Percentiles rank a stretch among this genome's conserved stretches.
Conservation (phyloP, 306 rosid genomes). For the Lupinus albus region DNA sequence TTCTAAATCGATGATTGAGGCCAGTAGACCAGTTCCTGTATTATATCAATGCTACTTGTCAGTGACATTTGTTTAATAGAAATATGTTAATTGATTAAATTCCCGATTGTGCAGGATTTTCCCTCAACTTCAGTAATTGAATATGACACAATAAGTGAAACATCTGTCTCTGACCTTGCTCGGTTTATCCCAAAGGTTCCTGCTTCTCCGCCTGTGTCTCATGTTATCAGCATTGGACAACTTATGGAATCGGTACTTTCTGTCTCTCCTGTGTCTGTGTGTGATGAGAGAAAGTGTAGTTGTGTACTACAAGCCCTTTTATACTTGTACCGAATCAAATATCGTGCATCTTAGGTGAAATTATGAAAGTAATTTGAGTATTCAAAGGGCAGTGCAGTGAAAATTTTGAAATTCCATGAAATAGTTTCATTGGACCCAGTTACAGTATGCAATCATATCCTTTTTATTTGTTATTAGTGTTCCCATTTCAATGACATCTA, state of each 20-base stretch:
- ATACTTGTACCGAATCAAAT: background rate
- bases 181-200: constrained; percentile 72
- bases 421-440: background rate
- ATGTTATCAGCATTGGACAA: constrained; percentile 85
- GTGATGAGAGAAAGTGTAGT: background rate
- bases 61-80: background rate
- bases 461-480: background rate
- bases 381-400: background rate
- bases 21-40: constrained; percentile 3
- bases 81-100: background rate
- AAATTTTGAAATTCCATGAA: background rate
- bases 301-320: constrained; percentile 4
- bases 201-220: constrained; percentile 59
- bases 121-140: constrained; percentile 62
- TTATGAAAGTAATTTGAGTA: background rate
- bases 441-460: too few relatives aligned
- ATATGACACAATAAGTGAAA: constrained; percentile 82
- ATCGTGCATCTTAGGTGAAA: background rate
- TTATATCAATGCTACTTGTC: background rate
- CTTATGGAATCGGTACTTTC: constrained; percentile 82
- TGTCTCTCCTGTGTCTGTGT: background rate
- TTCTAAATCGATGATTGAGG: constrained; percentile 7
- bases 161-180: constrained; percentile 73
- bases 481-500: background rate
- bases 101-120: constrained; percentile 59